These are phyloP conservation scores for Elsinoe australis DNA, from an alignment of 2,329 filamentous ascomycete genomes.

Conservation along the genomic window DNA sequence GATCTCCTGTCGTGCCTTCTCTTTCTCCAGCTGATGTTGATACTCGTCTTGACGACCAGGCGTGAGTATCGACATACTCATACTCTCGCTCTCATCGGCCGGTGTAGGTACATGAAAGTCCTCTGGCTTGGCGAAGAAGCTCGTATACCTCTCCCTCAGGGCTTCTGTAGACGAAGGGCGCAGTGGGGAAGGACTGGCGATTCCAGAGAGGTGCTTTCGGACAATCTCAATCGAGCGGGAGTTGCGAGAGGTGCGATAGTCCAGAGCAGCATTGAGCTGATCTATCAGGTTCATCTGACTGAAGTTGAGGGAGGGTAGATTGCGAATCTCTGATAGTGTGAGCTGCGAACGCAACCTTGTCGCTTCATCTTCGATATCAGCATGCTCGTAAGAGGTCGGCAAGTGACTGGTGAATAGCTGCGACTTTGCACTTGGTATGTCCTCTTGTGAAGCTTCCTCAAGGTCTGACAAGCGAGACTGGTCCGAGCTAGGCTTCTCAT, in stretches of 20 bases:
- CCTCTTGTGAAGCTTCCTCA: conserved; percentile 44
- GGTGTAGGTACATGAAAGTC: conserved; percentile 25
- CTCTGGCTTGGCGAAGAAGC: conserved; percentile 40
- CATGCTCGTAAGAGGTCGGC: conserved; percentile 1
- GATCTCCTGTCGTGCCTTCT: background rate
- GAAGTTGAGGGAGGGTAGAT: conserved; percentile 43
- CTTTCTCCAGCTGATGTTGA: background rate
- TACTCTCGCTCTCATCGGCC: conserved; percentile 5
- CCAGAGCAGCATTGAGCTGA: conserved; percentile 39
- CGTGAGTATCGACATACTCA: conserved; percentile 7
- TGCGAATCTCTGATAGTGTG: conserved; percentile 32
- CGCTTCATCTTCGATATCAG: conserved; percentile 21
- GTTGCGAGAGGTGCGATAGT: conserved; percentile 31
- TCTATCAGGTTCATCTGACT: conserved; percentile 41
- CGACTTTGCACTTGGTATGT: conserved; percentile 32
- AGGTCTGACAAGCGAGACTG: conserved; percentile 35
- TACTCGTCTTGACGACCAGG: conserved; percentile 18
- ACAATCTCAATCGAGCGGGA: conserved; percentile 34
- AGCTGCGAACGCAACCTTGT: conserved; percentile 15
- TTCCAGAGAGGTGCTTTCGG: conserved; percentile 25
- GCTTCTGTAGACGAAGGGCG: conserved; percentile 34
- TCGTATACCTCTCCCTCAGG: conserved; percentile 39
- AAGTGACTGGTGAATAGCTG: conserved; percentile 19
- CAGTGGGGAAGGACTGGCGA: conserved; percentile 29
- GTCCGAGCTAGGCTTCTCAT: conserved; percentile 1